Evolutionary conservation across 2,329 filamentous ascomycete species (phyloP).

Genomic region (Pseudocercospora crystallina): DNA sequence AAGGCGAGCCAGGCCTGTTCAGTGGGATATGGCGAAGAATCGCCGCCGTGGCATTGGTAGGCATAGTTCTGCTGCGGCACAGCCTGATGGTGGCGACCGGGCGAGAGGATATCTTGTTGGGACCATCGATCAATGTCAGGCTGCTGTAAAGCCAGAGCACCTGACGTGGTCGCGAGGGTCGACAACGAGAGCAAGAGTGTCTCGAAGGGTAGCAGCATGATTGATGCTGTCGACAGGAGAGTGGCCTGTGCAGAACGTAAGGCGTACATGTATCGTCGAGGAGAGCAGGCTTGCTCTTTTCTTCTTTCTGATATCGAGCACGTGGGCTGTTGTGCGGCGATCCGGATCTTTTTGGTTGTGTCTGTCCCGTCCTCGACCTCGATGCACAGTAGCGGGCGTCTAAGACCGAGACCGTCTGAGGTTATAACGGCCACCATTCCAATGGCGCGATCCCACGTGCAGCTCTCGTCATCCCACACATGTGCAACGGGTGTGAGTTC

Average conservation of each 20-base stretch:
- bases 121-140: not conserved
- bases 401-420: no score
- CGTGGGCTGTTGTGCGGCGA: no score
- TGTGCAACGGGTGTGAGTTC: no score
- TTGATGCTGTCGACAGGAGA: not conserved
- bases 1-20: constrained; percentile 19
- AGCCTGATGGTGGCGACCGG: no score
- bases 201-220: constrained; percentile 5
- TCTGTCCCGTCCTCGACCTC: no score
- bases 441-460: constrained; percentile 1
- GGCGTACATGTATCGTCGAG: no score
- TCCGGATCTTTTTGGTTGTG: no score
- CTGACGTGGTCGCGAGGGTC: not conserved
- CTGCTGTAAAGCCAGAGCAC: not conserved
- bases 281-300: no score
- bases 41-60: constrained; percentile 21
- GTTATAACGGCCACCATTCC: no score
- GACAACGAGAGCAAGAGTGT: not conserved
- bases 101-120: not conserved
- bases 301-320: no score
- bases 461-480: not conserved
- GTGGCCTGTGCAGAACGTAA: no score
- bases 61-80: not conserved
- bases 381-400: no score
- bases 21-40: constrained; percentile 2